Percentiles rank a stretch among this genome's conserved stretches.
These are phyloP conservation scores for Lanmaoa pseudosensibilis DNA, from an alignment of 768 basidiomycete genomes.

Conservation along the genomic window DNA sequence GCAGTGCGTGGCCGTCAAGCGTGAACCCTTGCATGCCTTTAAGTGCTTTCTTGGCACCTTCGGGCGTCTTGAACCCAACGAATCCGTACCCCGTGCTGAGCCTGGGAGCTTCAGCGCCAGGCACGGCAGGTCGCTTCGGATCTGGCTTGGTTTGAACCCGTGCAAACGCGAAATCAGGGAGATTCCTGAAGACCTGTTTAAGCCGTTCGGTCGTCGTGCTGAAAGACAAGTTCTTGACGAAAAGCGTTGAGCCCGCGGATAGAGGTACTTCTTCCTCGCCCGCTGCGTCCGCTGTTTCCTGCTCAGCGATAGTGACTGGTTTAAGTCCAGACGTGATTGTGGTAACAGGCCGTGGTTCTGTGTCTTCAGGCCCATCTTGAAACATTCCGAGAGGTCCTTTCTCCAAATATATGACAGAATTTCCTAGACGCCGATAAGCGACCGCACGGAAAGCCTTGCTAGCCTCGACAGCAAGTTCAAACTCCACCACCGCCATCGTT, in stretches of 20 bases:
- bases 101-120: slow-evolving; percentile 41
- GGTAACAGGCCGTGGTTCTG: slow-evolving; percentile 4
- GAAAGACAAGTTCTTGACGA: slow-evolving; percentile 95
- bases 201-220: slow-evolving; percentile 80
- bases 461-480: slow-evolving; percentile 69
- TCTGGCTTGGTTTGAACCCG: slow-evolving; percentile 91
- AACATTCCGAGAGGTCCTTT: slow-evolving; percentile 89
- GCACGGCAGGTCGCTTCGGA: slow-evolving; percentile 56
- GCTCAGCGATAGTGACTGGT: slow-evolving; percentile 47
- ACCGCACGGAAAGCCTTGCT: slow-evolving; percentile 75
- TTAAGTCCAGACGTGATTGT: slow-evolving; percentile 23
- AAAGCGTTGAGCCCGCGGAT: slow-evolving; percentile 79
- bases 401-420: slow-evolving; percentile 89
- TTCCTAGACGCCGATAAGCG: slow-evolving; percentile 85
- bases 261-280: slow-evolving; percentile 43
- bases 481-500: slow-evolving; percentile 91
- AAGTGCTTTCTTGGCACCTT: slow-evolving; percentile 71
- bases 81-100: slow-evolving; percentile 98
- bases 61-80: slow-evolving; percentile 79
- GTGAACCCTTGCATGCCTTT: slow-evolving; percentile 78
- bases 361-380: slow-evolving; percentile 38
- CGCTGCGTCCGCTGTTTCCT: slow-evolving; percentile 31
- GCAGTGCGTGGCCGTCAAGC: slow-evolving; percentile 83
- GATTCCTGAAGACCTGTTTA: slow-evolving; percentile 61
- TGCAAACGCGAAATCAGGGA: slow-evolving; percentile 83